Evolutionary conservation across 352 stramenopile species (phyloP).

Genomic region (Plasmopara viticola): DNA sequence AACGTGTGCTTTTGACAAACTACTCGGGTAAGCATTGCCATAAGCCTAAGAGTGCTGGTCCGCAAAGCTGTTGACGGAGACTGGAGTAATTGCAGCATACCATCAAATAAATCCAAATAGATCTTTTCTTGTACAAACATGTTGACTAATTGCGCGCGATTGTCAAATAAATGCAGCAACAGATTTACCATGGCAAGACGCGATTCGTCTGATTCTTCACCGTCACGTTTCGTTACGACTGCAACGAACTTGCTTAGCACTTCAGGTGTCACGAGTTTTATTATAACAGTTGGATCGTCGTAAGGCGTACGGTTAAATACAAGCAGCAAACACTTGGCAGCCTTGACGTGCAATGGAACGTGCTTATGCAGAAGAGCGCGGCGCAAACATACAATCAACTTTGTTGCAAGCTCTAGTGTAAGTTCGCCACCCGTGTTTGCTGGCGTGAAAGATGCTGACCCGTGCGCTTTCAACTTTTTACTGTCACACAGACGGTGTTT

Average conservation of each 20-base stretch:
- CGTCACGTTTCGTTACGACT: conserved; percentile 37
- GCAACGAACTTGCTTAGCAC: conserved; percentile 50
- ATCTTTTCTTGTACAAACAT: conserved; percentile 54
- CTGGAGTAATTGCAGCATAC: conserved; percentile 36
- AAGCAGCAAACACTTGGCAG: conserved; percentile 62
- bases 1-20: conserved; percentile 41
- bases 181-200: conserved; percentile 56
- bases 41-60: conserved; percentile 47
- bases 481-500: conserved; percentile 1
- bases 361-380: conserved; percentile 52
- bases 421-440: conserved; percentile 20
- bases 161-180: conserved; percentile 65
- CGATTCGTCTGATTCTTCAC: conserved; percentile 62
- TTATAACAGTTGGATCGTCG: conserved; percentile 25
- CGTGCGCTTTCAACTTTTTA: conserved; percentile 4
- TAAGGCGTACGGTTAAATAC: conserved; percentile 44
- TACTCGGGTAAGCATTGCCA: conserved; percentile 42
- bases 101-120: conserved; percentile 52
- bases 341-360: conserved; percentile 49
- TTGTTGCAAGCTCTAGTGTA: conserved; percentile 34
- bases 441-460: conserved; percentile 11
- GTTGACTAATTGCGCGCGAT: conserved; percentile 38
- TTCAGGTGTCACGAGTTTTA: conserved; percentile 39
- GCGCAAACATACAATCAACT: conserved; percentile 42
- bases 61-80: conserved; percentile 35